These are phyloP conservation scores for Syzygium grande DNA, from an alignment of 345 rosid species.

Conservation along the genomic window DNA sequence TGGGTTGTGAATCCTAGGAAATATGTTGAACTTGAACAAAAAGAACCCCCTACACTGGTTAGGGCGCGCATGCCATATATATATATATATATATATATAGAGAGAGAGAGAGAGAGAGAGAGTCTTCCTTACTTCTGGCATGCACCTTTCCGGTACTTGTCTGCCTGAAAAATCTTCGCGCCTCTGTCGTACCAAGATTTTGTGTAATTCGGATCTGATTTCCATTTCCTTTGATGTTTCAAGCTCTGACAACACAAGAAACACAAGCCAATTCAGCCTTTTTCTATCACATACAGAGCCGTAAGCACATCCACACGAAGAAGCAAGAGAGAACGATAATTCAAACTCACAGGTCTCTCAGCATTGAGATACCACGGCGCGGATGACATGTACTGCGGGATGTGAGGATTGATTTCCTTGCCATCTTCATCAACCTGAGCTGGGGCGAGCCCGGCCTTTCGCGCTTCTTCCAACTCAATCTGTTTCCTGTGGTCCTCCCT, in stretches of 20 bases:
- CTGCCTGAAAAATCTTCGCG: conserved; percentile 61
- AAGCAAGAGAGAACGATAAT: not conserved
- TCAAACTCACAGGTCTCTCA: conserved; percentile 52
- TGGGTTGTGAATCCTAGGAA: not conserved
- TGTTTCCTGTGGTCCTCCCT: conserved; percentile 63
- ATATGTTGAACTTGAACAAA: not conserved
- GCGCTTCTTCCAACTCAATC: conserved; percentile 62
- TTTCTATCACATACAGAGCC: not conserved
- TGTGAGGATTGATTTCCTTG: conserved; percentile 55
- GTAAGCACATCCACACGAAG: not conserved
- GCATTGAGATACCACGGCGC: conserved; percentile 57
- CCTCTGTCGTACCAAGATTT: conserved; percentile 73
- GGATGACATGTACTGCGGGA: conserved; percentile 68
- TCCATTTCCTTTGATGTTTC: conserved; percentile 89
- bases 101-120: not conserved
- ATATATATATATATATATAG: too few species aligned
- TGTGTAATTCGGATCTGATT: conserved; percentile 70
- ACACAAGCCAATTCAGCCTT: not conserved
- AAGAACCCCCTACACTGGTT: not conserved
- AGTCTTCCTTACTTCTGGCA: conserved; percentile 45
- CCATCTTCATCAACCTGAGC: conserved; percentile 71
- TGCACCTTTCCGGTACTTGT: conserved; percentile 68
- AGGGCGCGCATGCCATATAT: not conserved
- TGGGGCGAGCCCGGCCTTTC: conserved; percentile 70
- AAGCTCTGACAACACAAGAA: conserved; percentile 29